These are phyloP conservation scores for Globisporangium recalcitrans DNA, from an alignment of 352 stramenopile species.

Conservation along the genomic window DNA sequence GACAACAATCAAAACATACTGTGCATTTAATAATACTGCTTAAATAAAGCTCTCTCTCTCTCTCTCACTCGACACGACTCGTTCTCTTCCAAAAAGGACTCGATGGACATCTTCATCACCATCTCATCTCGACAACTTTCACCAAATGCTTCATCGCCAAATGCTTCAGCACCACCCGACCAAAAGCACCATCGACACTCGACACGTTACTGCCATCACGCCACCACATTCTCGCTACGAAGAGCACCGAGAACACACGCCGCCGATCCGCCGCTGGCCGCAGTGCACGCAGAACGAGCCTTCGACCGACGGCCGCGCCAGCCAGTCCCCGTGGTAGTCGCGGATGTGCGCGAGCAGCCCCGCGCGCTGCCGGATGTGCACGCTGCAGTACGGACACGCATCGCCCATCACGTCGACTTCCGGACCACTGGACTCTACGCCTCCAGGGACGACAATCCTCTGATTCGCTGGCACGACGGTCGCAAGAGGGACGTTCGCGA, in stretches of 20 bases:
- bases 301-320: conserved; percentile 39
- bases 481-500: conserved; percentile 35
- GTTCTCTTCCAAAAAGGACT: not conserved
- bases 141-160: not conserved
- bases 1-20: not conserved
- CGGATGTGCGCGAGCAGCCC: conserved; percentile 49
- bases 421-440: not conserved
- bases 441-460: not conserved
- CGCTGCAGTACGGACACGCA: conserved; percentile 48
- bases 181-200: not conserved
- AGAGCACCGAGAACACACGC: conserved; percentile 36
- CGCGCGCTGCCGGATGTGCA: conserved; percentile 31
- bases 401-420: conserved; percentile 35
- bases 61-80: not conserved
- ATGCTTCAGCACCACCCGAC: not conserved
- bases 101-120: not conserved
- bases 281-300: conserved; percentile 51
- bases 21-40: conserved; percentile 13
- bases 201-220: not conserved
- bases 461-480: conserved; percentile 10
- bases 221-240: not conserved
- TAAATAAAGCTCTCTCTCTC: conserved; percentile 9
- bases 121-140: not conserved
- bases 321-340: conserved; percentile 48
- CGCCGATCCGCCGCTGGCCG: conserved; percentile 34